Percentiles rank a stretch among this genome's conserved stretches.
Conservation (phyloP, 2,329 filamentous ascomycete genomes). For the Karstenula rhodostoma region DNA sequence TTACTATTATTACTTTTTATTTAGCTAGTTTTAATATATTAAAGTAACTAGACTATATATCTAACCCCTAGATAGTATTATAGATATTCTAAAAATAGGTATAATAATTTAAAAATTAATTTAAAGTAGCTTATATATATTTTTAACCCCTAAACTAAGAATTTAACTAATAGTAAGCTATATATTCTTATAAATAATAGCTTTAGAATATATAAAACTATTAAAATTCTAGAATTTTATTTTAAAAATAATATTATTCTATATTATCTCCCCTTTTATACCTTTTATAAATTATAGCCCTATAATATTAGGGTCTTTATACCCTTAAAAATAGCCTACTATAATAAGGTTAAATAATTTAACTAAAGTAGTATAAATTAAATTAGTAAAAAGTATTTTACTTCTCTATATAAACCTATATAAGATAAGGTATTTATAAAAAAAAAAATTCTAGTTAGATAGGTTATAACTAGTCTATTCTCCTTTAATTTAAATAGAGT, state of each 20-base stretch:
- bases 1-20: too few relatives aligned
- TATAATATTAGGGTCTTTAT: not conserved
- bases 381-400: slow-evolving; percentile 1
- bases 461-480: not conserved
- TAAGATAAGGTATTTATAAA: not conserved
- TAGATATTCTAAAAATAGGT: too few relatives aligned
- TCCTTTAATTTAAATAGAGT: not conserved
- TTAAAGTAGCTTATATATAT: not conserved
- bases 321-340: not conserved
- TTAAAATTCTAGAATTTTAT: not conserved
- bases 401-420: not conserved
- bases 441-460: not conserved
- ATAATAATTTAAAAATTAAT: too few relatives aligned
- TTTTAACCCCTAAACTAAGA: not conserved
- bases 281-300: not conserved
- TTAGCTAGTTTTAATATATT: not conserved
- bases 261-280: not conserved
- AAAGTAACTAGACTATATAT: not conserved
- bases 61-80: too few relatives aligned
- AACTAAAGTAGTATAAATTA: not conserved
- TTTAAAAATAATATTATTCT: not conserved
- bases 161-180: not conserved
- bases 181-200: not conserved
- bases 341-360: not conserved
- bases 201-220: not conserved